Base-by-base conservation (phyloP, 2,329 filamentous ascomycete species). In the Diaporthe amygdali region DNA sequence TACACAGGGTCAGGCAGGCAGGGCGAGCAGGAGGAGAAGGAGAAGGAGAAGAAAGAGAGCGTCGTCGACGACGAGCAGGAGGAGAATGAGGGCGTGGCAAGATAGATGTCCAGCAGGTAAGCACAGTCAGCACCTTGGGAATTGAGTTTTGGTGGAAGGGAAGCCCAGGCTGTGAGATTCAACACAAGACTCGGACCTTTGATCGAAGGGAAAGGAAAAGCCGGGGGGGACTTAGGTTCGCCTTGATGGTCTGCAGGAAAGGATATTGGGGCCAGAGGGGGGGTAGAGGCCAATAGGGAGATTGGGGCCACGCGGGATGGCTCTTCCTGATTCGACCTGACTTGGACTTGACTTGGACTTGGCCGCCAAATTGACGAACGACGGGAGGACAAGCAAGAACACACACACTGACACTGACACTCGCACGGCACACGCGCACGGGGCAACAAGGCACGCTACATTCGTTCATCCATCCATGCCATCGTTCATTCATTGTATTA, bases 51-150 rank as follows among this genome's bases (percentile, higher is more conserved):
- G 56, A 10, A 46, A 22, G 34, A 30, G 22, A 61, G 39, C 5
- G 55, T 30, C n/a, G 25, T 20, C 39, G 20, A 61, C 37, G 34
- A 17, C 5, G 52, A 46, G 25, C 25, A 61, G 25, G 55, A 27
- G 37, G 17, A 46, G 39, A 39, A 30, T 10, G 27, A 22, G 34
- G 15, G 12, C n/a, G 54, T 56, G 34, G 54, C n/a, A 59, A 44
- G 59, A 63, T 63, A 27, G 30, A 63, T 22, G 41, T 34, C 25
- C 39, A 63, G 41, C 39, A 63, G 41, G 59, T 63, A 63, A 63
- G 59, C 59, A 63, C 59, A 63, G 59, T 63, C 46, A 63, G 59
- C 59, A 63, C 59, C 59, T 63, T 63, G 59, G 59, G 59, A 47
- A 63, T 63, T 47, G 59, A 47, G 59, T 47, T 63, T 32, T 39